These are phyloP conservation scores for Boletus rubescentipes DNA, from an alignment of 768 basidiomycete genomes.

Conservation along the genomic window DNA sequence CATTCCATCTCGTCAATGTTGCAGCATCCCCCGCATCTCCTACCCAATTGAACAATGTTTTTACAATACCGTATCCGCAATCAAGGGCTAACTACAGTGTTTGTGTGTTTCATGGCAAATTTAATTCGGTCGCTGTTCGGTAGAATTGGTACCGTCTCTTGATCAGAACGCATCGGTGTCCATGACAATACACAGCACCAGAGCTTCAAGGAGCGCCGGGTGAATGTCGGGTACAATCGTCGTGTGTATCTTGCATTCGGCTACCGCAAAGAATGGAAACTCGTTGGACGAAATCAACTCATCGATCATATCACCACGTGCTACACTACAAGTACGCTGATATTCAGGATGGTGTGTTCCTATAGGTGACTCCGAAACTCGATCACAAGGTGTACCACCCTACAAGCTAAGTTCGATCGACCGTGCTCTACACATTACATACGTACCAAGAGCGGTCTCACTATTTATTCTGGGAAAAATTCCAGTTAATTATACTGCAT, in stretches of 20 bases:
- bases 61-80: constrained; percentile 35
- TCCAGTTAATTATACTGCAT: too few relatives aligned
- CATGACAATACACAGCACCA: constrained; percentile 19
- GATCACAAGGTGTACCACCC: too few relatives aligned
- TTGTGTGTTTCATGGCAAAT: constrained; percentile 13
- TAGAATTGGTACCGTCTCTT: neutral
- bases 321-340: too few relatives aligned
- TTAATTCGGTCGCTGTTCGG: constrained; percentile 8
- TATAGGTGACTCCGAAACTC: too few relatives aligned
- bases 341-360: too few relatives aligned
- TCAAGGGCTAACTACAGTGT: constrained; percentile 32
- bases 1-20: constrained; percentile 42
- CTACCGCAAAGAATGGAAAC: neutral
- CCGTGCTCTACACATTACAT: too few relatives aligned
- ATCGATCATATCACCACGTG: neutral
- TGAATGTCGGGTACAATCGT: neutral
- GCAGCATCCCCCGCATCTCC: constrained; percentile 42
- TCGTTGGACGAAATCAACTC: neutral
- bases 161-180: constrained; percentile 12
- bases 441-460: too few relatives aligned
- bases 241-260: neutral
- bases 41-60: constrained; percentile 41
- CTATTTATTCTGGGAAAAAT: too few relatives aligned
- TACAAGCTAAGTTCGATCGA: too few relatives aligned
- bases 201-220: neutral